Evolutionary conservation across 176 grass and related monocot species (phyloP).

Genomic region (Poa pratensis): DNA sequence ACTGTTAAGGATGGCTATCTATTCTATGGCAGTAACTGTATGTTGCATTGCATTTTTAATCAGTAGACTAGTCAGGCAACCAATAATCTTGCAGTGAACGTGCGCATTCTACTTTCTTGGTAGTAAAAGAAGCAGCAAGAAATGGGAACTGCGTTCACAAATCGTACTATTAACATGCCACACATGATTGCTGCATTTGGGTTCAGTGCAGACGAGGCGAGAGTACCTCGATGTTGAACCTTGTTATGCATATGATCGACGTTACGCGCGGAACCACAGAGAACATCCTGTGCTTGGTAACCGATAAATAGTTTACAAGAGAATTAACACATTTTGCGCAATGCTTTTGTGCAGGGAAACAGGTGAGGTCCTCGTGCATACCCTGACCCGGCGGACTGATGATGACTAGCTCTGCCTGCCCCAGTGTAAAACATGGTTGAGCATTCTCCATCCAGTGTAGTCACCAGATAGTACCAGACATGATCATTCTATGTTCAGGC

Average conservation of each 20-base stretch:
- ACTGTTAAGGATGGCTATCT: neutral
- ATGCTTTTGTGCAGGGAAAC: slow-evolving; percentile 2
- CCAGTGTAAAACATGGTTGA: slow-evolving; percentile 18
- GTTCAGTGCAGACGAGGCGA: neutral
- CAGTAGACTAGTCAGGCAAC: neutral
- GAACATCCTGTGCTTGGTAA: neutral
- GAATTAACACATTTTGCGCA: neutral
- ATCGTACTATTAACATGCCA: neutral
- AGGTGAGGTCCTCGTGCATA: neutral
- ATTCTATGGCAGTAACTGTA: neutral
- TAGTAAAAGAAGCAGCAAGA: neutral
- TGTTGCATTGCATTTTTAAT: too few species aligned
- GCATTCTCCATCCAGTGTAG: neutral
- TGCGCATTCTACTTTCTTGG: neutral
- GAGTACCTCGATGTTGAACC: neutral
- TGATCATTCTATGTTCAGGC: neutral
- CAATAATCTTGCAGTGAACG: neutral
- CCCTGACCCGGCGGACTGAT: neutral
- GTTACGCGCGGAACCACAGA: too few species aligned
- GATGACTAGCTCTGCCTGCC: neutral
- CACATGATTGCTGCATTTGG: neutral
- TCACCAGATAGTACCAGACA: neutral
- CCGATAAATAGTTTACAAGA: neutral
- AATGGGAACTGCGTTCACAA: neutral
- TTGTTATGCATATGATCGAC: neutral